phyloP scores from a whole-genome alignment of 2,329 filamentous ascomycete species.

The Colletotrichum navitas region DNA sequence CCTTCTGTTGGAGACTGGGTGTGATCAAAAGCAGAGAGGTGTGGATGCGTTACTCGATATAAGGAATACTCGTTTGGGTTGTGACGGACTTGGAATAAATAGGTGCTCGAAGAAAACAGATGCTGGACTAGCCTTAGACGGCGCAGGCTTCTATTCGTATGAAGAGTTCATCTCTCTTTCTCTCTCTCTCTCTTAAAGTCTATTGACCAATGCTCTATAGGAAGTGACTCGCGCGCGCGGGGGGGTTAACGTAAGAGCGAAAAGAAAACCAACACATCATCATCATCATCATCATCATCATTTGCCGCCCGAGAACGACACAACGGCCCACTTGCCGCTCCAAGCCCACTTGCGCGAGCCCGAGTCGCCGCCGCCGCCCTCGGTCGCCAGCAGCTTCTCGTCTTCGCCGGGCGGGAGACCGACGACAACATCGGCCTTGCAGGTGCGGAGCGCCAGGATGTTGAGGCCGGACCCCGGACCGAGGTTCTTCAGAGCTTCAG shows the following conservation, averaged over 20 bases:
- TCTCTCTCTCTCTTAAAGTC: background rate
- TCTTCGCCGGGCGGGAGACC: constrained; percentile 86
- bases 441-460: constrained; percentile 88
- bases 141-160: constrained; percentile 6
- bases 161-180: background rate
- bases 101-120: background rate
- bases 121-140: background rate
- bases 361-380: constrained; percentile 78
- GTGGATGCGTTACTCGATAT: background rate
- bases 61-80: too few species aligned
- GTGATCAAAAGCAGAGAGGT: background rate
- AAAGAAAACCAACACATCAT: background rate
- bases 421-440: constrained; percentile 96
- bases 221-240: background rate
- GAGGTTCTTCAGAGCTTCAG: constrained; percentile 85
- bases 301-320: constrained; percentile 72
- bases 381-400: constrained; percentile 77
- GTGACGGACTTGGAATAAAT: too few species aligned
- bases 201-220: constrained; percentile 26
- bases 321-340: constrained; percentile 97
- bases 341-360: constrained; percentile 89
- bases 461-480: constrained; percentile 86
- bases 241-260: too few species aligned
- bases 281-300: constrained; percentile 11
- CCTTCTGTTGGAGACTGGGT: constrained; percentile 16